Percentiles rank a stretch among this genome's conserved stretches.
These are phyloP conservation scores for Chenopodium album DNA, from an alignment of 148 eudicot species.

Conservation along the genomic window DNA sequence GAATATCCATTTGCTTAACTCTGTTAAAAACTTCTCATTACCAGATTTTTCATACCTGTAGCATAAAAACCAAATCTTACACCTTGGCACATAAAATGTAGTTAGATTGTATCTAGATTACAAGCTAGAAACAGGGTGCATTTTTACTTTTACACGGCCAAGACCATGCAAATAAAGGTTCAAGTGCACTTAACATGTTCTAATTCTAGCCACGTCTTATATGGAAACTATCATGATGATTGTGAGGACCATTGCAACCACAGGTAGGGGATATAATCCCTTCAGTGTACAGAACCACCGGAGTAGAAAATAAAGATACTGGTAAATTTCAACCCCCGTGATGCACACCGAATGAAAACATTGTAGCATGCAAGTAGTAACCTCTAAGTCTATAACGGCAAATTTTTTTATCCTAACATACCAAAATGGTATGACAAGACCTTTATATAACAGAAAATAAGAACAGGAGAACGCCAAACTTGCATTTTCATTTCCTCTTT, in stretches of 20 bases:
- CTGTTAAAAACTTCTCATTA: constrained; percentile 71
- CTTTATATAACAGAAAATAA: background rate
- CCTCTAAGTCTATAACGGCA: too few species aligned
- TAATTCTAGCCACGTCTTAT: background rate
- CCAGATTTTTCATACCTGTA: constrained; percentile 58
- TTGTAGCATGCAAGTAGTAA: too few species aligned
- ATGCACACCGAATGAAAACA: background rate
- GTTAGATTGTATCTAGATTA: background rate
- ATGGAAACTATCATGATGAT: background rate
- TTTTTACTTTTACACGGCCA: background rate
- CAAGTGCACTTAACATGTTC: background rate
- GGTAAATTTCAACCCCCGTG: background rate
- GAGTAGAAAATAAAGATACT: background rate
- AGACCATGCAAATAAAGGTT: constrained; percentile 11
- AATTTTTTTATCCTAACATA: background rate
- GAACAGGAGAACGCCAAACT: background rate
- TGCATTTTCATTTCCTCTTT: background rate
- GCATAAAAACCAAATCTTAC: background rate
- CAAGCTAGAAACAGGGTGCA: background rate
- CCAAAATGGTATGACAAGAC: background rate
- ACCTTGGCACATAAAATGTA: constrained; percentile 4
- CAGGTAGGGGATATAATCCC: background rate
- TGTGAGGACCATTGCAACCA: background rate
- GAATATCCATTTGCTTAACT: constrained; percentile 89
- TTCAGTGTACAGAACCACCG: background rate